phyloP scores from a whole-genome alignment of 1,284 basidiomycete species.

The Moniliella sp. region DNA sequence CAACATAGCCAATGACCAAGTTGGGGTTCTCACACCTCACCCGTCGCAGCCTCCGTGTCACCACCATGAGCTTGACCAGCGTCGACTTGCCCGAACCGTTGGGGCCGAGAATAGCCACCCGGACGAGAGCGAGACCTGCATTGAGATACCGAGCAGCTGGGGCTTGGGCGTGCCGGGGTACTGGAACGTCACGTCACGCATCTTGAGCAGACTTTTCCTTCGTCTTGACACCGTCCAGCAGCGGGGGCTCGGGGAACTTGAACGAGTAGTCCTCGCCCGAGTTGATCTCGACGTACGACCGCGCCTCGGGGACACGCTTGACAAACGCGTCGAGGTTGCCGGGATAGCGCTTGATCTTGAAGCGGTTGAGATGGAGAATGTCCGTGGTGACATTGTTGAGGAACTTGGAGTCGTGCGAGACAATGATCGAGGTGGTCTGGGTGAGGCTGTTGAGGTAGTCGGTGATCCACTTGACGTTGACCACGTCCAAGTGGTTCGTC shows the following conservation, averaged over 20 bases:
- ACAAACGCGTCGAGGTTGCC: constrained; percentile 32
- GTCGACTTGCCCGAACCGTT: constrained; percentile 34
- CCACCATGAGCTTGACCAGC: constrained; percentile 32
- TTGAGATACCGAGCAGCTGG: constrained; percentile 29
- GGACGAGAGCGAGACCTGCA: constrained; percentile 34
- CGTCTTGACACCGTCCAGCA: constrained; percentile 34
- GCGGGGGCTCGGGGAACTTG: constrained; percentile 34
- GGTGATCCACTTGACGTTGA: constrained; percentile 34
- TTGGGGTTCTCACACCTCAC: constrained; percentile 34
- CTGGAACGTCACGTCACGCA: constrained; percentile 31
- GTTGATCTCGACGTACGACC: constrained; percentile 31
- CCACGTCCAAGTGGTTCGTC: constrained; percentile 34
- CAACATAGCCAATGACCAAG: constrained; percentile 34
- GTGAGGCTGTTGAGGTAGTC: constrained; percentile 26
- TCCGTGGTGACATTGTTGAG: constrained; percentile 33
- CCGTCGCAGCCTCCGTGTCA: constrained; percentile 31
- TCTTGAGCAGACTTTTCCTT: constrained; percentile 35
- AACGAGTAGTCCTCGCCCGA: constrained; percentile 33
- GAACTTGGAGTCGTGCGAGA: constrained; percentile 34
- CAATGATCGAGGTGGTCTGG: constrained; percentile 30
- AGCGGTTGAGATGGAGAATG: constrained; percentile 34
- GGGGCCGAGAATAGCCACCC: constrained; percentile 32
- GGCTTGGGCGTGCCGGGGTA: constrained; percentile 30
- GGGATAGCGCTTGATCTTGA: constrained; percentile 34
- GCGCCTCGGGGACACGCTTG: constrained; percentile 33